Evolutionary conservation across 2,329 filamentous ascomycete genomes (phyloP).

Genomic region (Diplodia corticola): DNA sequence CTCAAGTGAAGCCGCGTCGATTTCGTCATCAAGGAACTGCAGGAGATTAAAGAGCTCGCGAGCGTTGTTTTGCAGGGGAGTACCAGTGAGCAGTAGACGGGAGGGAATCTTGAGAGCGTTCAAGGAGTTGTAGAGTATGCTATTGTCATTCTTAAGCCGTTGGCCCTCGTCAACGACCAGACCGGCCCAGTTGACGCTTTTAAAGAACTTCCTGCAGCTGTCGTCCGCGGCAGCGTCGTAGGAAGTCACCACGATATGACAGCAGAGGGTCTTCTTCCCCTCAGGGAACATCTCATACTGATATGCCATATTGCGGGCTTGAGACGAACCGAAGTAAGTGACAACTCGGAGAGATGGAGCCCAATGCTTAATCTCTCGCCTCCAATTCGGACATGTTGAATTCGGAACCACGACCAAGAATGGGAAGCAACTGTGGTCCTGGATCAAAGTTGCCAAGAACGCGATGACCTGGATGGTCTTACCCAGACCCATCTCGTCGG

Average conservation of each 20-base stretch:
- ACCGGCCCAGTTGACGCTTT: slow-evolving; percentile 76
- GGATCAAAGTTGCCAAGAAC: slow-evolving; percentile 69
- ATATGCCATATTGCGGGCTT: slow-evolving; percentile 73
- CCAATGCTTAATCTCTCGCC: slow-evolving; percentile 93
- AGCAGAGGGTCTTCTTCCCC: slow-evolving; percentile 67
- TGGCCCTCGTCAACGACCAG: slow-evolving; percentile 95
- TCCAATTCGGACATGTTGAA: slow-evolving; percentile 96
- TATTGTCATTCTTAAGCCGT: slow-evolving; percentile 89
- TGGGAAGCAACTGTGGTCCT: slow-evolving; percentile 73
- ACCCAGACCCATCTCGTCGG: slow-evolving; percentile 96
- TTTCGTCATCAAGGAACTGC: slow-evolving; percentile 79
- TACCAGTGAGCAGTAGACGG: slow-evolving; percentile 81
- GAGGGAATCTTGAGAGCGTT: slow-evolving; percentile 75
- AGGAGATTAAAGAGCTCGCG: slow-evolving; percentile 94
- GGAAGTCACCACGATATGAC: slow-evolving; percentile 91
- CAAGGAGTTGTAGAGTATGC: slow-evolving; percentile 74
- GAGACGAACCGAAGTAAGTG: slow-evolving; percentile 81
- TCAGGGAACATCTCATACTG: slow-evolving; percentile 81
- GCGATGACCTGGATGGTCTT: slow-evolving; percentile 95
- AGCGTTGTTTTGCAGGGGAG: slow-evolving; percentile 92
- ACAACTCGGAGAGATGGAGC: slow-evolving; percentile 82
- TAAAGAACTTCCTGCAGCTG: slow-evolving; percentile 65
- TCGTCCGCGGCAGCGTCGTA: slow-evolving; percentile 86
- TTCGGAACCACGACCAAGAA: slow-evolving; percentile 94
- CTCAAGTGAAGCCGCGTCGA: slow-evolving; percentile 72